Evolutionary conservation across 192 early-diverging fungal genomes (phyloP).

Genomic region (Coemansia sp.): DNA sequence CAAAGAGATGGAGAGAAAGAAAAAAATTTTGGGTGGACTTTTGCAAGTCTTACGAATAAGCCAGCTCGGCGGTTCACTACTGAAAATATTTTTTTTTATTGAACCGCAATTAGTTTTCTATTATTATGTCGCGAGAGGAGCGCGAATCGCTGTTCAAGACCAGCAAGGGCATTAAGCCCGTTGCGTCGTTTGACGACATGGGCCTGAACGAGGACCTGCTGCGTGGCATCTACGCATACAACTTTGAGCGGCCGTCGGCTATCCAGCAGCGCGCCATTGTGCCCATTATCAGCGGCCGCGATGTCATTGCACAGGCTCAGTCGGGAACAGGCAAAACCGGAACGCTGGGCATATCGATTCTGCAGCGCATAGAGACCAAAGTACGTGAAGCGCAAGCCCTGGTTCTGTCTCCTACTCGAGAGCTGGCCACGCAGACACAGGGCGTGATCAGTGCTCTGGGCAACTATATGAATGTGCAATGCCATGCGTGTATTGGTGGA

Average conservation of each 20-base stretch:
- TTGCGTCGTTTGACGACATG: conserved; percentile 91
- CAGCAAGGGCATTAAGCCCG: conserved; percentile 78
- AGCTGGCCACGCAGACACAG: conserved; percentile 95
- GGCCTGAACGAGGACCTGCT: conserved; percentile 96
- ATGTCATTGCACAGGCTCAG: conserved; percentile 97
- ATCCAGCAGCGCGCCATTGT: conserved; percentile 98
- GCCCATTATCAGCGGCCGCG: conserved; percentile 82
- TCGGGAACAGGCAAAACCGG: conserved; percentile 99
- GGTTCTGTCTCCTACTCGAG: conserved; percentile 91
- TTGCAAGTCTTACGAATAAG: too few species aligned
- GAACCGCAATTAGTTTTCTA: too few species aligned
- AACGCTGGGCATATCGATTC: conserved; percentile 90
- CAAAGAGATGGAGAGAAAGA: too few species aligned
- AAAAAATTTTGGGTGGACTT: too few species aligned
- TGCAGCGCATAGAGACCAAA: conserved; percentile 87
- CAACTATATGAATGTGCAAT: conserved; percentile 97
- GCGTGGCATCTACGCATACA: conserved; percentile 97
- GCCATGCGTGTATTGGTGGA: conserved; percentile 93
- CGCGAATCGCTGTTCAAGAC: conserved; percentile 59
- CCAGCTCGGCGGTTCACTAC: too few species aligned
- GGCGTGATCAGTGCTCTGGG: conserved; percentile 87
- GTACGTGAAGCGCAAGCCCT: conserved; percentile 89
- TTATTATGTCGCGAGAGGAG: conserved; percentile 6
- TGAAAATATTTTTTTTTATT: too few species aligned
- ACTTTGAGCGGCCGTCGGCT: conserved; percentile 96